A percentile compares a stretch with the other conserved stretches of the same genome.
These are phyloP conservation scores for Lomentospora prolificans DNA, from an alignment of 2,329 filamentous ascomycete genomes.

Conservation along the genomic window DNA sequence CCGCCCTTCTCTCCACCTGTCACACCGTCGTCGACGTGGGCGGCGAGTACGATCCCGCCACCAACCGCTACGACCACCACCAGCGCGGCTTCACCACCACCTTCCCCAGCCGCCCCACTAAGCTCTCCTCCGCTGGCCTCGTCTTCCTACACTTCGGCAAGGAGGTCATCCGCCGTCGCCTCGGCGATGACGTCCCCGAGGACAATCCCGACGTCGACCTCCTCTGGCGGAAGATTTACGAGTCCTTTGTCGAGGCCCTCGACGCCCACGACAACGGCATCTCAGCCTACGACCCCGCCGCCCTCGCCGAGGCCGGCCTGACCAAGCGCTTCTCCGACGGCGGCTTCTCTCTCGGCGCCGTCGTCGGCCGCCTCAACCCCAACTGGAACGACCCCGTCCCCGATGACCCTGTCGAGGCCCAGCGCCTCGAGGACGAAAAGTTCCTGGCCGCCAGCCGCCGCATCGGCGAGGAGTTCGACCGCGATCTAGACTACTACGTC, in stretches of 20 bases:
- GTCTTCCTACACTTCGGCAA: constrained; percentile 95
- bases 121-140: constrained; percentile 86
- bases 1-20: constrained; percentile 65
- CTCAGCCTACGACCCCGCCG: constrained; percentile 64
- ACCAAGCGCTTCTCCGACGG: constrained; percentile 76
- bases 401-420: constrained; percentile 37
- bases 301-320: constrained; percentile 58
- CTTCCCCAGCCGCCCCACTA: constrained; percentile 76
- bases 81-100: constrained; percentile 81
- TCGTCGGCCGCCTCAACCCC: constrained; percentile 72
- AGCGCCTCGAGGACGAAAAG: constrained; percentile 68
- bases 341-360: constrained; percentile 72
- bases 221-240: constrained; percentile 83
- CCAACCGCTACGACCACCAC: constrained; percentile 90
- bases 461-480: constrained; percentile 81
- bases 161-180: constrained; percentile 58
- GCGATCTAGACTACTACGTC: constrained; percentile 67
- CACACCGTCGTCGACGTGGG: constrained; percentile 98
- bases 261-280: constrained; percentile 98
- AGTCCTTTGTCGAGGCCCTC: constrained; percentile 87
- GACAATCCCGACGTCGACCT: constrained; percentile 60
- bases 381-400: constrained; percentile 62
- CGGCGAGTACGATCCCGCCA: constrained; percentile 72
- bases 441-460: constrained; percentile 70
- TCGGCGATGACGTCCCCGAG: constrained; percentile 45